Evolutionary conservation across 352 stramenopile genomes (phyloP).

Genomic region (Achlya hypogyna): DNA sequence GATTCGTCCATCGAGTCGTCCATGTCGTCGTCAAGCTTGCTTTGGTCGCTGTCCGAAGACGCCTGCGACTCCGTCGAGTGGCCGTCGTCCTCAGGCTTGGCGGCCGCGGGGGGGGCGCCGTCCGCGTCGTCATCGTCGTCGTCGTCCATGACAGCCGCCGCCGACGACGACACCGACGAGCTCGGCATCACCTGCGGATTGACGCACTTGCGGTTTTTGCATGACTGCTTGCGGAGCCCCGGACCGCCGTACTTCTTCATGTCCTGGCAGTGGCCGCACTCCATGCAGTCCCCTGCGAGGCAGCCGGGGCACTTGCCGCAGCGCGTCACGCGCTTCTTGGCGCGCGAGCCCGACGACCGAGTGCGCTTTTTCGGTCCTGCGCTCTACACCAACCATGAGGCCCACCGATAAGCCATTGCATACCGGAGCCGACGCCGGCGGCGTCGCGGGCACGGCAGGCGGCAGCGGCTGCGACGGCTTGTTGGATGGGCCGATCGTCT

Average conservation of each 20-base stretch:
- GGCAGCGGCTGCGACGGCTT: constrained; percentile 3
- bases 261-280: constrained; percentile 78
- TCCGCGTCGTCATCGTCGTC: constrained; percentile 27
- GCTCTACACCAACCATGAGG: not conserved
- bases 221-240: constrained; percentile 79
- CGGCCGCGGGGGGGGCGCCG: constrained; percentile 18
- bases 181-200: constrained; percentile 36
- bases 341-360: not conserved
- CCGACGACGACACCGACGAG: constrained; percentile 1
- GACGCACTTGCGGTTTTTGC: constrained; percentile 77
- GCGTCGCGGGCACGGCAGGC: not conserved
- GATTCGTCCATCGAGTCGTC: constrained; percentile 32
- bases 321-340: constrained; percentile 54
- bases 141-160: constrained; percentile 42
- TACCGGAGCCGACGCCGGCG: not conserved
- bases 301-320: constrained; percentile 75
- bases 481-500: constrained; percentile 15
- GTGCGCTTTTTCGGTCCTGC: not conserved
- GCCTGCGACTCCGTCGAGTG: not conserved
- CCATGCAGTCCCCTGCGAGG: constrained; percentile 74
- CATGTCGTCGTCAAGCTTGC: constrained; percentile 21
- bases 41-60: constrained; percentile 25
- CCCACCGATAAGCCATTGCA: not conserved
- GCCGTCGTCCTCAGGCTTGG: constrained; percentile 13
- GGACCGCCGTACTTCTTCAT: constrained; percentile 87